Conservation (phyloP, 495 filamentous ascomycete species). For the Neurospora pannonica region DNA sequence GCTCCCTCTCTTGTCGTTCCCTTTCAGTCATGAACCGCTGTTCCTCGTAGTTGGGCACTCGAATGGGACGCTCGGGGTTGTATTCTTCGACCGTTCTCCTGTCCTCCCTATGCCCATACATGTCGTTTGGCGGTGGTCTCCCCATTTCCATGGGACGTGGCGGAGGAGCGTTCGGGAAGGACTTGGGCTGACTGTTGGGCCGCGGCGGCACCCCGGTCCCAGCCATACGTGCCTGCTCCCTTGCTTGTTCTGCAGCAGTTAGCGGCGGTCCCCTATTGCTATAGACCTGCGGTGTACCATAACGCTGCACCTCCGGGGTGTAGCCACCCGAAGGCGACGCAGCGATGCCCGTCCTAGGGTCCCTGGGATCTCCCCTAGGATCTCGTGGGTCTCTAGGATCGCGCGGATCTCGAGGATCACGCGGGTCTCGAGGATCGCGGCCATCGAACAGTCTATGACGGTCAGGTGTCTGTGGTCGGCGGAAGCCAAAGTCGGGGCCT, state of each 20-base stretch:
- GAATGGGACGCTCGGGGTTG: conserved; percentile 37
- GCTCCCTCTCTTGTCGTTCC: conserved; percentile 28
- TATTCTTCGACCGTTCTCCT: conserved; percentile 26
- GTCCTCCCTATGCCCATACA: conserved; percentile 36
- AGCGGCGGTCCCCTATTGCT: conserved; percentile 29
- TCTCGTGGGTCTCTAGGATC: neutral
- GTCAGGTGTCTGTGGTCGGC: conserved; percentile 68
- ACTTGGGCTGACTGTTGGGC: conserved; percentile 42
- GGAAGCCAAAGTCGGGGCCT: conserved; percentile 48
- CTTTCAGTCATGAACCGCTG: conserved; percentile 23
- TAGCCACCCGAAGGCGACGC: conserved; percentile 38
- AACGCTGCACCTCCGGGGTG: conserved; percentile 46
- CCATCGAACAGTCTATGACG: conserved; percentile 42
- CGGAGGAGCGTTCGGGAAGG: conserved; percentile 32
- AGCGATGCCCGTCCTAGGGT: conserved; percentile 35
- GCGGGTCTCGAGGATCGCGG: conserved; percentile 8
- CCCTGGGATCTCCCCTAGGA: conserved; percentile 4
- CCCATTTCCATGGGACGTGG: conserved; percentile 30
- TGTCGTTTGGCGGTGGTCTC: conserved; percentile 28
- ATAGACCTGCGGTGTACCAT: conserved; percentile 45
- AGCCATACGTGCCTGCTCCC: conserved; percentile 32
- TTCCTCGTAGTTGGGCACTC: conserved; percentile 29
- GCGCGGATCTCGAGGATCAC: neutral
- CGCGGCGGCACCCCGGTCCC: conserved; percentile 33
- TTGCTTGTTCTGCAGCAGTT: conserved; percentile 29